These are phyloP conservation scores for Extremus antarcticus DNA, from an alignment of 495 filamentous ascomycete genomes.

Conservation along the genomic window DNA sequence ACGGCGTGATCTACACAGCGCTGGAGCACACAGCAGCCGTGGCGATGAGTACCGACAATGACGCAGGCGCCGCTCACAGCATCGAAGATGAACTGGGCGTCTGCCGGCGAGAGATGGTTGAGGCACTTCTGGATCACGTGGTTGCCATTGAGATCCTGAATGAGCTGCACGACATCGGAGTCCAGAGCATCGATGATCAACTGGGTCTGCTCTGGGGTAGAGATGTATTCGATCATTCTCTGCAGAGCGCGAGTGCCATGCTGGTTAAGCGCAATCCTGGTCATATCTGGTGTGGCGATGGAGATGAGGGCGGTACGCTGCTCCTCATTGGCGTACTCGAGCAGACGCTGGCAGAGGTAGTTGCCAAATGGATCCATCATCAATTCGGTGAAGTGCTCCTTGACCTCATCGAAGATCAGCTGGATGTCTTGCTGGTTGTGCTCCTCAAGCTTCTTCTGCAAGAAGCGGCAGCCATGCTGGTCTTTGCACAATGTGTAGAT, in stretches of 20 bases:
- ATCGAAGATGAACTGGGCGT: constrained; percentile 93
- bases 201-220: constrained; percentile 63
- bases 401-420: constrained; percentile 86
- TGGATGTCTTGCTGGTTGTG: constrained; percentile 70
- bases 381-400: constrained; percentile 82
- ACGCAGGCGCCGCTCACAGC: constrained; percentile 80
- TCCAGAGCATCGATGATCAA: constrained; percentile 72
- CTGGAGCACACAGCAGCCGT: constrained; percentile 95
- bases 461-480: constrained; percentile 88
- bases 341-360: constrained; percentile 92
- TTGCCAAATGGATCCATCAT: constrained; percentile 99
- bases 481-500: constrained; percentile 89
- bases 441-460: constrained; percentile 96
- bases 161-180: constrained; percentile 74
- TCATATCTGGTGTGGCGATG: constrained; percentile 73
- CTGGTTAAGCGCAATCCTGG: constrained; percentile 86
- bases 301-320: constrained; percentile 87
- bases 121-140: constrained; percentile 99
- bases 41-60: constrained; percentile 88
- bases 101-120: constrained; percentile 69
- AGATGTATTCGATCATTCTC: constrained; percentile 98
- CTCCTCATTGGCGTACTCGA: constrained; percentile 85
- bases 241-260: constrained; percentile 93
- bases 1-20: constrained; percentile 96
- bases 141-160: constrained; percentile 95